Conservation (phyloP, 2,329 filamentous ascomycete genomes). For the Sporothrix schenckii region DNA sequence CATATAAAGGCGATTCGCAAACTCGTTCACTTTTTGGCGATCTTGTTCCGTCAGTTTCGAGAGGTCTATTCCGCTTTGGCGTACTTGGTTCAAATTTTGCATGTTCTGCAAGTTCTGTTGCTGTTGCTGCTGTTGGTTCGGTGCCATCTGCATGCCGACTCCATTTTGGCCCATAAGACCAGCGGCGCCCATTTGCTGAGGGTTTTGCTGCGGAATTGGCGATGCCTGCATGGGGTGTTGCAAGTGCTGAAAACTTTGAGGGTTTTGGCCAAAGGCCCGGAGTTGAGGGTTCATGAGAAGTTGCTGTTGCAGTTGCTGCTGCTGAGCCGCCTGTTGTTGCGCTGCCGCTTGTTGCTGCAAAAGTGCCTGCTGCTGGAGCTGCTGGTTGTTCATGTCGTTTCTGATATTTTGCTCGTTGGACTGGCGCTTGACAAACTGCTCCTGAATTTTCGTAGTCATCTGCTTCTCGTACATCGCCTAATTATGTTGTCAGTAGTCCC, state of each 20-base stretch:
- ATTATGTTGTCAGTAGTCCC: slow-evolving; percentile 35
- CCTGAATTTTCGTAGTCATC: slow-evolving; percentile 51
- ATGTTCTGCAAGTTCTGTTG: slow-evolving; percentile 44
- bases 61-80: slow-evolving; percentile 43
- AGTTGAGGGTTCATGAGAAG: slow-evolving; percentile 49
- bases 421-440: slow-evolving; percentile 57
- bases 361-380: slow-evolving; percentile 43
- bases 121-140: slow-evolving; percentile 44
- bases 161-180: slow-evolving; percentile 39
- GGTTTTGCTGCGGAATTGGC: slow-evolving; percentile 54
- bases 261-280: slow-evolving; percentile 44
- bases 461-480: slow-evolving; percentile 56
- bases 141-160: slow-evolving; percentile 47
- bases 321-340: slow-evolving; percentile 42
- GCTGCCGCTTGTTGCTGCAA: slow-evolving; percentile 39
- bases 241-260: slow-evolving; percentile 59
- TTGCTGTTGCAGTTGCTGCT: slow-evolving; percentile 45
- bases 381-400: slow-evolving; percentile 51
- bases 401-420: slow-evolving; percentile 54
- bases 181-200: slow-evolving; percentile 48
- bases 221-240: slow-evolving; percentile 62
- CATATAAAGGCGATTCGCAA: slow-evolving; percentile 49
- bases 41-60: slow-evolving; percentile 50
- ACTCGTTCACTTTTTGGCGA: slow-evolving; percentile 50
- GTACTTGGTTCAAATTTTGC: slow-evolving; percentile 43